Base-by-base conservation (phyloP, 176 grass and related monocot genomes). In the Eleusine coracana region DNA sequence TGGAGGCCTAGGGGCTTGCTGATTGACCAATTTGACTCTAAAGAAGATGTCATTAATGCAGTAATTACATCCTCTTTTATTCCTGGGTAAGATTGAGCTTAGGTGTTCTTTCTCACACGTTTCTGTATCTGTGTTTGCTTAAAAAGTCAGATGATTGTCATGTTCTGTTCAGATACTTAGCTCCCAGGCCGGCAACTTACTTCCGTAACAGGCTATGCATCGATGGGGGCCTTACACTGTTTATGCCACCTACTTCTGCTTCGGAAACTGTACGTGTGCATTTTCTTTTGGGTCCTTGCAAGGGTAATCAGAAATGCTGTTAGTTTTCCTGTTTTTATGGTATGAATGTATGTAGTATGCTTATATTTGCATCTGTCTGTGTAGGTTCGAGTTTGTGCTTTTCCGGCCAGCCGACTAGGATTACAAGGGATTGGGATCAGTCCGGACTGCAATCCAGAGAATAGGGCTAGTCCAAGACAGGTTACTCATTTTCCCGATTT, bases 161-260 rank as follows among this genome's bases (percentile, higher is more conserved):
- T 67, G 5, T 82, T 83, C 17, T 64, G 10, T 94, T 58, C 83
- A 98, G 96, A 62, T 98, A 95, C 69, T 67, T 93, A 83, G 92
- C 92, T 75, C 92, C 96, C 17, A 91, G 91, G 56, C 92, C 96
- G 5, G 91, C 80, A 50, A 98, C 91, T 27, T 73, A 87, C 34
- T 98, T 91, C 70, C 92, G 92, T 18, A 98, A 98, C 48, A 90
- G 84, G 73, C 54, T 95, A 38, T 95, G 96, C 75, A 95, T 98
- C 73, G 92, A 98, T 78, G 96, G 96, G 25, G 96, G 96, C 15
- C 87, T 98, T 76, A 98, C 92, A 49, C 87, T 98, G 76, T 98
- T 98, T 92, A 98, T 98, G 92, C 96, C 96, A 52, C 96, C 96
- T 67, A 95, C 96, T 79, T 93, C 96, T 90, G 91, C 96, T 88